Evolutionary conservation across 202 grass and related monocot species (phyloP), one percentile per base, ranked within the genome.

Genomic region (Setaria italica): DNA sequence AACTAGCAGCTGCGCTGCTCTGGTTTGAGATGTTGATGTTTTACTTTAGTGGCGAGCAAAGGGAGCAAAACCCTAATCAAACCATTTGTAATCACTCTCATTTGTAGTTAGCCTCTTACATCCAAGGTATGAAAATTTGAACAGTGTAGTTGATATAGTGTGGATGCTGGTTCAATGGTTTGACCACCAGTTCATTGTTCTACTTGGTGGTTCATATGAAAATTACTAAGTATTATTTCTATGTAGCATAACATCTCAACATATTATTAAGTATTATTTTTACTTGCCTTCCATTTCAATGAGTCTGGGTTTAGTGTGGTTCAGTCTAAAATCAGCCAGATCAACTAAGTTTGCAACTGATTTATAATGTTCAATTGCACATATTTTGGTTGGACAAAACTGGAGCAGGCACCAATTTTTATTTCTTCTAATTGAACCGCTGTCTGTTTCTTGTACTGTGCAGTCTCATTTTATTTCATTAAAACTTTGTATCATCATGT

Each of bases 301-400:
- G 7, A 41, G 6, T 39, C 34, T 0, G 7, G 9, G 10, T 30
- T 62, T 41, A 20, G n/a, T 30, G 25, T 62, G 59, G 25, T 62
- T 37, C 64, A 41, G 34, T 39, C 14, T 3, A 41, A 35, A 67
- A 67, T 34, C 7, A 11, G 15, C 6, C 64, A 19, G 6, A 17
- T 20, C 34, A 67, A 67, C 15, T 4, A 67, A 41, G 35, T 67
- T 63, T 63, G 11, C 11, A 63, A 63, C 29, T 4, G 5, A 29
- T 63, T 63, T 63, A 11, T 63, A 63, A 63, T 63, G 25, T 63
- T 67, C 65, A 19, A 14, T 20, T 67, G 65, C 16, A 35, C 33
- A 66, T 66, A 66, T 66, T 65, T 64, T 65, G 4, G 33, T 17
- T 66, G 63, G 63, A 66, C 63, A 66, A 34, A 14, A 37, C 63